These are phyloP conservation scores for Coemansia sp. DNA, from an alignment of 192 early-diverging fungal genomes.

Conservation along the genomic window DNA sequence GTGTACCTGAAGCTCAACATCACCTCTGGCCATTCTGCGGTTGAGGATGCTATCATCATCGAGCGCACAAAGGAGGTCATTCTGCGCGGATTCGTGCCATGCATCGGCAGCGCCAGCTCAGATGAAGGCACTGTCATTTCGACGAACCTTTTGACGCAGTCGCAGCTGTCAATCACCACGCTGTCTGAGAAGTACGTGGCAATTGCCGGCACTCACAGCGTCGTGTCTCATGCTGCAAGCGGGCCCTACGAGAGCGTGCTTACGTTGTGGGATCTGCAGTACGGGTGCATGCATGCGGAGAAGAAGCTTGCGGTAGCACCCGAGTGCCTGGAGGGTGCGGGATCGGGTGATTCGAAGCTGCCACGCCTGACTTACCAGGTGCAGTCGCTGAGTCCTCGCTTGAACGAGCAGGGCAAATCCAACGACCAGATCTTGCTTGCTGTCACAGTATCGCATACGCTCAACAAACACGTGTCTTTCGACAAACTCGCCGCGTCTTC, in stretches of 20 bases:
- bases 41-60: conserved; percentile 40
- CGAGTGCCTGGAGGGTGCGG: conserved; percentile 13
- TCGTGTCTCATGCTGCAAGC: conserved; percentile 36
- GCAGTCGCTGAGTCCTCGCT: conserved; percentile 34
- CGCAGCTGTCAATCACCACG: conserved; percentile 30
- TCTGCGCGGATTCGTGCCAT: conserved; percentile 47
- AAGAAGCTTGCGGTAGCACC: conserved; percentile 23
- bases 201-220: conserved; percentile 49
- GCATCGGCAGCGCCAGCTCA: conserved; percentile 5
- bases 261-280: conserved; percentile 51
- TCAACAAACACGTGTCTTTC: conserved; percentile 18
- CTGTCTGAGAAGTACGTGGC: conserved; percentile 47
- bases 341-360: conserved; percentile 8
- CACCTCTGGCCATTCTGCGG: conserved; percentile 31
- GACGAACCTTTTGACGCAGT: conserved; percentile 26
- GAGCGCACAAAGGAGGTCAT: conserved; percentile 32
- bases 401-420: conserved; percentile 18
- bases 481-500: conserved; percentile 8
- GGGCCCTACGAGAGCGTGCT: conserved; percentile 47
- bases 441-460: conserved; percentile 38
- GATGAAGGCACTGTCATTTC: conserved; percentile 4
- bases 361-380: conserved; percentile 46
- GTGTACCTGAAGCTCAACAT: conserved; percentile 33
- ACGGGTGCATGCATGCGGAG: conserved; percentile 47
- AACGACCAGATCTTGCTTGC: conserved; percentile 46